Evolutionary conservation across 345 rosid species (phyloP), one percentile per base, ranked within the genome.

Genomic region (Erucastrum elatum): DNA sequence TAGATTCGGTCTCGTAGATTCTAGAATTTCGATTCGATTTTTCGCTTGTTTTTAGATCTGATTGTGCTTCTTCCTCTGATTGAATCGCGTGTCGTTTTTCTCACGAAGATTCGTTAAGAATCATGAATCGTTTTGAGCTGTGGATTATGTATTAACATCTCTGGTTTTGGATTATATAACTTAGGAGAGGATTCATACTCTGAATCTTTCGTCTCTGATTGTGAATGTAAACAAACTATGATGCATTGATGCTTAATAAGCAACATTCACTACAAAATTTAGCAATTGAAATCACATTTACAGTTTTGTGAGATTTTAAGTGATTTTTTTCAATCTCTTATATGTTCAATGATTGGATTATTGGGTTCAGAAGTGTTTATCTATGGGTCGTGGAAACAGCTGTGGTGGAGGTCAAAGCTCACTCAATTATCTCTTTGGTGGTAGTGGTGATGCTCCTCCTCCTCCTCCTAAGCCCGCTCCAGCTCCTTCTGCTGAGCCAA

Each of bases 401-500:
- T 81, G 87, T 75, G 95, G 93, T 77, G 94, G 93, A 49, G 98
- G 98, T 56, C 95, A 89, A 81, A 93, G 98, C 83, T 93, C 97
- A 71, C 66, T 91, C 72, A 85, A 89, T 26, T 90, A 91, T 81
- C 90, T 93, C 8, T 90, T 93, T 79, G 90, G 97, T 46, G 75
- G 86, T 29, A 21, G 56, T 51, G 56, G 88, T 37, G 92, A 86
- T 31, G 82, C 85, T 75, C 82, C 84, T 6, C 84, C 85, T 75
- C 82, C 84, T 6, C 84, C 83, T 49, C 83, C 85, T 68, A 74
- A 75, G 5, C 31, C 66, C 15, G 75, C 67, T 60, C 63, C 72
- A 75, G 86, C 81, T 62, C 78, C 84, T 16, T 71, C 87, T 68
- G 53, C 56, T 77, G 88, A 76, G 7, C 0, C 78, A 27, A 53